Evolutionary conservation across 176 grass and related monocot genomes (phyloP).

Genomic region (Hyparrhenia diplandra): DNA sequence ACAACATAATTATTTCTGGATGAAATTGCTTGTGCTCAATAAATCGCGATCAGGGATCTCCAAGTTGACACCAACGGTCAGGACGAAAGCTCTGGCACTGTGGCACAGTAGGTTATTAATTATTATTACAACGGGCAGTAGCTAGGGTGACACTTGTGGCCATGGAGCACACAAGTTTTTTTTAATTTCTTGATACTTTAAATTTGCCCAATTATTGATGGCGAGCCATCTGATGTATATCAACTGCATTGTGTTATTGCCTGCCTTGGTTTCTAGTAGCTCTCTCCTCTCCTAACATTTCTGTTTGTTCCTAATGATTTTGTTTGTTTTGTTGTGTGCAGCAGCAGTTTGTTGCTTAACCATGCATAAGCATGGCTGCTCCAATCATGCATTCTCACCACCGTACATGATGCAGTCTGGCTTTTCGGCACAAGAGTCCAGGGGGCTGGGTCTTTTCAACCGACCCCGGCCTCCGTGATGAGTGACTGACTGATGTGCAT

Average conservation of each 20-base stretch:
- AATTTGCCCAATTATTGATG: slow-evolving; percentile 14
- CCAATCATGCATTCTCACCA: neutral
- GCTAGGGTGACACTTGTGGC: neutral
- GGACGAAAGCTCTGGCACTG: neutral
- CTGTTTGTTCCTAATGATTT: neutral
- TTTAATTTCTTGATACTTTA: neutral
- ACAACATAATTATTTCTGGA: neutral
- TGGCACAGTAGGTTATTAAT: neutral
- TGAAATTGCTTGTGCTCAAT: neutral
- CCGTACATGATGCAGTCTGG: neutral
- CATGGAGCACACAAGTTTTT: slow-evolving; percentile 3
- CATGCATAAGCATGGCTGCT: neutral
- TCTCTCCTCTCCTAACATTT: neutral
- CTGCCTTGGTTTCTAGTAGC: neutral
- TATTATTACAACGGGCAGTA: neutral
- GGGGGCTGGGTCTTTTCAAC: neutral
- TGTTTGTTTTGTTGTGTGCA: neutral
- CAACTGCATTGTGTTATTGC: neutral
- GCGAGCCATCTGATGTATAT: slow-evolving; percentile 14
- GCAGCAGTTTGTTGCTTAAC: neutral
- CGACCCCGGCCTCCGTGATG: neutral
- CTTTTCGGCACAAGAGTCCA: neutral
- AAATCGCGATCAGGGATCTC: neutral
- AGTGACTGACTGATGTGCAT: neutral
- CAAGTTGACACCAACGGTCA: neutral